These are phyloP conservation scores for Carex parvula DNA, from an alignment of 176 grass and related monocot species.

Conservation along the genomic window DNA sequence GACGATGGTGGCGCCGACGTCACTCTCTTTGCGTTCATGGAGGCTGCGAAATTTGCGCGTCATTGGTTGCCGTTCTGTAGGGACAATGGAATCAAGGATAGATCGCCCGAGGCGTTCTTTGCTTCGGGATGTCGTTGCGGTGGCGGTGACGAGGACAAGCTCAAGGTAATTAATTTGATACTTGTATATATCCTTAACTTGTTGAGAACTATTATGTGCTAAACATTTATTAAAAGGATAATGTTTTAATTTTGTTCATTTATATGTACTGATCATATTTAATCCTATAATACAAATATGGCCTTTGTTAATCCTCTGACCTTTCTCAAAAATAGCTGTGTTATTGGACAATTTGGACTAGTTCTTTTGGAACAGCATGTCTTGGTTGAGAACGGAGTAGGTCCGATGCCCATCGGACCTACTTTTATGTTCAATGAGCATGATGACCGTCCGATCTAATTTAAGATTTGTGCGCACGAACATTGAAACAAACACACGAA, in stretches of 20 bases:
- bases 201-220: background rate
- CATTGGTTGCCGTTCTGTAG: constrained; percentile 47
- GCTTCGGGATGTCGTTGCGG: background rate
- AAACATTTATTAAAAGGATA: background rate
- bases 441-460: too few relatives aligned
- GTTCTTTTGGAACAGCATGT: background rate
- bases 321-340: background rate
- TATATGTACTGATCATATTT: background rate
- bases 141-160: constrained; percentile 9
- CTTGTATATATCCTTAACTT: background rate
- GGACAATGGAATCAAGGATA: constrained; percentile 29
- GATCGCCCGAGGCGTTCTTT: constrained; percentile 45
- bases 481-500: too few relatives aligned
- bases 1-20: constrained; percentile 41
- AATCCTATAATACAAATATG: background rate
- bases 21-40: constrained; percentile 48
- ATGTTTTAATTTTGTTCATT: background rate
- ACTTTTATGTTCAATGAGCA: too few relatives aligned
- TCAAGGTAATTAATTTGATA: constrained; percentile 30
- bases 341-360: background rate
- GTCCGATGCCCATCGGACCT: too few relatives aligned
- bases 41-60: constrained; percentile 35
- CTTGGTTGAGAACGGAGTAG: too few relatives aligned
- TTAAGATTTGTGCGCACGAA: too few relatives aligned
- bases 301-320: background rate